Evolutionary conservation across 2,329 filamentous ascomycete species (phyloP).

Genomic region (Rutstroemia sp.): DNA sequence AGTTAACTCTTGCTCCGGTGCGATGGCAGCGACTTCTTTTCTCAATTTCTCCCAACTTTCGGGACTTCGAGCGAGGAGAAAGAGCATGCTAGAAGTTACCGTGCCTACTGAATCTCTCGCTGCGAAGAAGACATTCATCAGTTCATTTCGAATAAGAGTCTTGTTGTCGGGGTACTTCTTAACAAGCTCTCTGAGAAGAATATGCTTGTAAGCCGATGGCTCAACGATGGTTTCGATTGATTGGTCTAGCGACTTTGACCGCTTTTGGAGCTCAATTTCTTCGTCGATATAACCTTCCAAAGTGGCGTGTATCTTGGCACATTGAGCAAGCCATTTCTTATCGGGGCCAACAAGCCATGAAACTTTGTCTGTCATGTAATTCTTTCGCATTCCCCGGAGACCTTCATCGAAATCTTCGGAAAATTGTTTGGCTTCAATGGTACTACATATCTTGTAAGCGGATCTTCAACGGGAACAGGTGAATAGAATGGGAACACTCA

Average conservation of each 20-base stretch:
- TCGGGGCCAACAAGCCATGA: constrained; percentile 3
- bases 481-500: background rate
- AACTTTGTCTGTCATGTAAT: constrained; percentile 7
- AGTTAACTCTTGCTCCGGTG: constrained; percentile 32
- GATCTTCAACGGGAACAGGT: background rate
- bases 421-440: constrained; percentile 1
- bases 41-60: constrained; percentile 26
- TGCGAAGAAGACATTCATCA: constrained; percentile 30
- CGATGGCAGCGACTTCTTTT: constrained; percentile 24
- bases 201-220: constrained; percentile 20
- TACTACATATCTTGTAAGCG: background rate
- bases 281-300: constrained; percentile 13
- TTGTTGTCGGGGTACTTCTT: constrained; percentile 35
- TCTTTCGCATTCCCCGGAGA: constrained; percentile 9
- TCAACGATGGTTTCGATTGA: background rate
- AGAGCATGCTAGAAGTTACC: constrained; percentile 30
- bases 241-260: background rate
- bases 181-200: constrained; percentile 43
- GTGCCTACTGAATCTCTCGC: constrained; percentile 34
- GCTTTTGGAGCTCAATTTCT: constrained; percentile 5
- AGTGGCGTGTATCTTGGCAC: constrained; percentile 9
- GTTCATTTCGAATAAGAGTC: constrained; percentile 30
- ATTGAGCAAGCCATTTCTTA: constrained; percentile 6
- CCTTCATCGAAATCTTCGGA: constrained; percentile 9
- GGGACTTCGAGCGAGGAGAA: constrained; percentile 19